These are phyloP conservation scores for Capronia epimyces DNA, from an alignment of 2,329 filamentous ascomycete species.

Conservation along the genomic window DNA sequence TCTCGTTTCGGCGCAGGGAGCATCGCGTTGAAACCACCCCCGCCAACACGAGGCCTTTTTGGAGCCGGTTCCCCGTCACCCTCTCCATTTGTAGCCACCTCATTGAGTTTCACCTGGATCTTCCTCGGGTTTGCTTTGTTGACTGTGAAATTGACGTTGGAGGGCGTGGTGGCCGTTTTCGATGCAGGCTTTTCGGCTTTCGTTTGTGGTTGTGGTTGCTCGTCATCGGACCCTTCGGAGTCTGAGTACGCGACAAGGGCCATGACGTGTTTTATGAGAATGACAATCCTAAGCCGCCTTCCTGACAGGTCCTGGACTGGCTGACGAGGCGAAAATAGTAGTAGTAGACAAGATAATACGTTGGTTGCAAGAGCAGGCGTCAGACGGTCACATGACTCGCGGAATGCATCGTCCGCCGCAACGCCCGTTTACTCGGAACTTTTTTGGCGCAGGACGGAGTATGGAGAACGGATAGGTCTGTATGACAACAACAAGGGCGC, in stretches of 20 bases:
- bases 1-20: constrained; percentile 73
- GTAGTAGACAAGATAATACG: neutral
- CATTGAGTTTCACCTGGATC: constrained; percentile 73
- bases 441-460: no score
- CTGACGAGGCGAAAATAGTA: neutral
- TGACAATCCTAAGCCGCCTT: neutral
- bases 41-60: constrained; percentile 63
- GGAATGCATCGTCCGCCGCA: neutral
- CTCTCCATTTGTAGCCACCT: constrained; percentile 40
- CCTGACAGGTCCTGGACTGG: neutral
- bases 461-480: no score
- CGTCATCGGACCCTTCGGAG: constrained; percentile 64
- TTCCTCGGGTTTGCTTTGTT: constrained; percentile 75
- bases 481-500: neutral
- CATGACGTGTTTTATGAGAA: constrained; percentile 47
- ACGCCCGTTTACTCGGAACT: neutral
- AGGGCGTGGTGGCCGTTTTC: constrained; percentile 42
- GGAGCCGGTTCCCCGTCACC: constrained; percentile 55
- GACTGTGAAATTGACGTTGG: constrained; percentile 71
- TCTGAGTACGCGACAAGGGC: constrained; percentile 78
- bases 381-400: neutral
- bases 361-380: neutral
- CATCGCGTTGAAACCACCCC: constrained; percentile 75
- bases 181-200: constrained; percentile 36
- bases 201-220: constrained; percentile 38